phyloP scores from a whole-genome alignment of 768 basidiomycete species.

The Fomitopsis serialis region DNA sequence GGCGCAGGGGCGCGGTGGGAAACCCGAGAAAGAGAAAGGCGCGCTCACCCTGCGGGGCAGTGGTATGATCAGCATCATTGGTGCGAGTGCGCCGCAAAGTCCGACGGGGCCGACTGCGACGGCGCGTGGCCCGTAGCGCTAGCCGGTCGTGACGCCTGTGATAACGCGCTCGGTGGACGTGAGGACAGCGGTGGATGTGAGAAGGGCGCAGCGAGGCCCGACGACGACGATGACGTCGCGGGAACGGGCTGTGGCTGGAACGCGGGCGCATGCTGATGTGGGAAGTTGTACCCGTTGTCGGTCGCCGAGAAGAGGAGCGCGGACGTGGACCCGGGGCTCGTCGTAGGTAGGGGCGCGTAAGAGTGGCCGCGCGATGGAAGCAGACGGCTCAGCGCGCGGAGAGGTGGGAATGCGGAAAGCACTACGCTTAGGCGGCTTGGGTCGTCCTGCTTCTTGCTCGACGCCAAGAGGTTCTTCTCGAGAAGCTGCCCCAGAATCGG shows the following conservation, averaged over 20 bases:
- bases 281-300: neutral
- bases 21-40: too few species aligned
- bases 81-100: neutral
- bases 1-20: too few species aligned
- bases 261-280: neutral
- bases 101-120: slow-evolving; percentile 2
- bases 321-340: neutral
- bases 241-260: neutral
- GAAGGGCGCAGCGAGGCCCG: slow-evolving; percentile 10
- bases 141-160: slow-evolving; percentile 12
- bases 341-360: neutral
- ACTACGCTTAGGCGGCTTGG: neutral
- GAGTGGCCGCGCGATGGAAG: neutral
- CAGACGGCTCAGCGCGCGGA: neutral
- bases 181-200: slow-evolving; percentile 1
- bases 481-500: slow-evolving; percentile 17
- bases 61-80: neutral
- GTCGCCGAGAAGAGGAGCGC: neutral
- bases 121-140: slow-evolving; percentile 16
- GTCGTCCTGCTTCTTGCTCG: slow-evolving; percentile 16
- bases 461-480: slow-evolving; percentile 15
- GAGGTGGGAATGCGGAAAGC: neutral
- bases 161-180: slow-evolving; percentile 17
- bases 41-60: neutral
- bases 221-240: slow-evolving; percentile 6